A percentile compares a stretch with the other conserved stretches of the same genome.
Evolutionary conservation across 1,284 basidiomycete genomes (phyloP).

Genomic region (Lentinula novae-zelandiae): DNA sequence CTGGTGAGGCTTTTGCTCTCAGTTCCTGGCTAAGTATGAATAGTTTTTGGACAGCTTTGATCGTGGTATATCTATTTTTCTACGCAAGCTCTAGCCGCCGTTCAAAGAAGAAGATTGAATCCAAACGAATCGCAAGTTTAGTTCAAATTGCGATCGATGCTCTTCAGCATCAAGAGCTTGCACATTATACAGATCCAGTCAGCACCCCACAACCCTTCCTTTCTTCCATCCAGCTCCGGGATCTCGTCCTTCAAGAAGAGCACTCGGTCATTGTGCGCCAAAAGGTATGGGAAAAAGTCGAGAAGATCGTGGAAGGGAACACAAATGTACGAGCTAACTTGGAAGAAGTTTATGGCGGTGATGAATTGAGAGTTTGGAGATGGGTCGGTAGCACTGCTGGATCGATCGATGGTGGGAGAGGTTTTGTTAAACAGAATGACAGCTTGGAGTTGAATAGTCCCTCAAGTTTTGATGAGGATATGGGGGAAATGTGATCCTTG

Average conservation of each 20-base stretch:
- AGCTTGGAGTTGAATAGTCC: not conserved
- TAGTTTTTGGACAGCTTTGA: not conserved
- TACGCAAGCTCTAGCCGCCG: slow-evolving; percentile 33
- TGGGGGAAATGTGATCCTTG: not conserved
- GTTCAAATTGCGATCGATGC: slow-evolving; percentile 79
- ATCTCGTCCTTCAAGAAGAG: slow-evolving; percentile 82
- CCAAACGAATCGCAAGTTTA: slow-evolving; percentile 68
- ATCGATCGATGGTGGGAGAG: slow-evolving; percentile 2
- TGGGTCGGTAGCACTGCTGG: slow-evolving; percentile 61
- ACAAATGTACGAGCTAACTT: slow-evolving; percentile 90
- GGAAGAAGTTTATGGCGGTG: slow-evolving; percentile 86
- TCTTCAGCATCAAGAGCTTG: slow-evolving; percentile 83
- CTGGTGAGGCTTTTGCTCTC: slow-evolving; percentile 39
- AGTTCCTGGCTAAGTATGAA: not conserved
- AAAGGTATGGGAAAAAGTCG: slow-evolving; percentile 84
- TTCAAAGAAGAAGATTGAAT: slow-evolving; percentile 57
- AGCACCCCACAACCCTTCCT: slow-evolving; percentile 77
- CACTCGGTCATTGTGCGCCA: slow-evolving; percentile 68
- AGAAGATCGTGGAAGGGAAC: slow-evolving; percentile 88
- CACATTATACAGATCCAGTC: slow-evolving; percentile 83
- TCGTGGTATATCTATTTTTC: not conserved
- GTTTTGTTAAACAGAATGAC: not conserved
- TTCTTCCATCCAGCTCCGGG: slow-evolving; percentile 87
- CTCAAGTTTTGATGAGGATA: not conserved
- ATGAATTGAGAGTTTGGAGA: slow-evolving; percentile 80